phyloP scores from a whole-genome alignment of 2,329 filamentous ascomycete genomes.

The Gremmenia infestans region DNA sequence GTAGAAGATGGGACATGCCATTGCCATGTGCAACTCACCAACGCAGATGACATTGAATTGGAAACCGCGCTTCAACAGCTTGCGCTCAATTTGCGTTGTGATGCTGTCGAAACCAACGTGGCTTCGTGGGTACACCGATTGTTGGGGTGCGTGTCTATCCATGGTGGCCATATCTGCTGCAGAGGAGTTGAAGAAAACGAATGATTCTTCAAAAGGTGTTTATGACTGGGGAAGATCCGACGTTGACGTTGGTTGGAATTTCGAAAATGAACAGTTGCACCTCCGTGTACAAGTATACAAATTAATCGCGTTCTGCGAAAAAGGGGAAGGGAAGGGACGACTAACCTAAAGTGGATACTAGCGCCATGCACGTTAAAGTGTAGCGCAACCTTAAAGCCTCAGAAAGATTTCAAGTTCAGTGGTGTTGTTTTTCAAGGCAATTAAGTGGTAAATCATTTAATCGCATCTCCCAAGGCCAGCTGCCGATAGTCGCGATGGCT shows the following conservation, averaged over 20 bases:
- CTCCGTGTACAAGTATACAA: no score
- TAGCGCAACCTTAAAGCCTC: slow-evolving; percentile 7
- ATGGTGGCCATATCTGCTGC: slow-evolving; percentile 30
- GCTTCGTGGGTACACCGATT: slow-evolving; percentile 74
- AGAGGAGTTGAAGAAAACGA: slow-evolving; percentile 7
- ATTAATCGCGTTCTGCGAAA: slow-evolving; percentile 3
- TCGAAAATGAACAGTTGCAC: neutral
- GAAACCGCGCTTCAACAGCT: slow-evolving; percentile 98
- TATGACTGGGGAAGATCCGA: neutral
- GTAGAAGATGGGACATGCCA: neutral
- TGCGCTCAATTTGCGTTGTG: slow-evolving; percentile 98
- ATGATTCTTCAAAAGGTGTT: neutral
- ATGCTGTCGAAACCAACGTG: slow-evolving; percentile 99
- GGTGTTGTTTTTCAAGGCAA: neutral
- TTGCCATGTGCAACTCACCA: slow-evolving; percentile 57
- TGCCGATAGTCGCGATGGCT: slow-evolving; percentile 39
- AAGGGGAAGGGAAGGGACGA: neutral
- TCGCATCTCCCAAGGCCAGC: neutral
- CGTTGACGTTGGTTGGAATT: neutral
- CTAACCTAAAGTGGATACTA: slow-evolving; percentile 18
- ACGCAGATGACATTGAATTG: slow-evolving; percentile 99
- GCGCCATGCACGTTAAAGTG: slow-evolving; percentile 10
- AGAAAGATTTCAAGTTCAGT: neutral
- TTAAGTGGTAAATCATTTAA: neutral
- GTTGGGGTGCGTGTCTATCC: slow-evolving; percentile 30